A percentile compares a stretch with the other conserved stretches of the same genome.
Evolutionary conservation across 2,329 filamentous ascomycete species (phyloP).

Genomic region (Sporothrix humicola): DNA sequence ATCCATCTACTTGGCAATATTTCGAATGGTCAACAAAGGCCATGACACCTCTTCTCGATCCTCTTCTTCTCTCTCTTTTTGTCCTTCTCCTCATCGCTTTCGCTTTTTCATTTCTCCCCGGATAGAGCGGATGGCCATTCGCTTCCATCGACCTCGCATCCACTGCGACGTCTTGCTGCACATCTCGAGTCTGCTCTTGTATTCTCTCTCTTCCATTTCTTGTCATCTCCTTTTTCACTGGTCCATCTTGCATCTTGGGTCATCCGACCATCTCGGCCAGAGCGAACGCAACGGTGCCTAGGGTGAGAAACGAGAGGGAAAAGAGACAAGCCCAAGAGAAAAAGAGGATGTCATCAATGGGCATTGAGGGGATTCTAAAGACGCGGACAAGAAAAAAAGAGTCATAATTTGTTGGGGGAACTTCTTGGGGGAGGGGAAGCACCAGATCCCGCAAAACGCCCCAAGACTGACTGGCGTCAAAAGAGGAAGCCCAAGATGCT

Average conservation of each 20-base stretch:
- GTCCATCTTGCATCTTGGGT: background rate
- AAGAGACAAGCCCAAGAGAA: background rate
- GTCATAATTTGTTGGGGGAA: slow-evolving; percentile 7
- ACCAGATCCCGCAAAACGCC: background rate
- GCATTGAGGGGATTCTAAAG: background rate
- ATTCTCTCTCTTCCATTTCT: background rate
- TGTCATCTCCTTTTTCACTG: background rate
- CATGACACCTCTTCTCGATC: background rate
- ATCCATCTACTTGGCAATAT: background rate
- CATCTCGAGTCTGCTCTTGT: background rate
- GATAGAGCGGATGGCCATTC: background rate
- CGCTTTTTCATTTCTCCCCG: background rate
- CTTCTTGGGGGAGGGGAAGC: background rate
- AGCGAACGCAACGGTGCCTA: slow-evolving; percentile 23
- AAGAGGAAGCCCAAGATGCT: slow-evolving; percentile 17
- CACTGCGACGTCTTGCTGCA: slow-evolving; percentile 11
- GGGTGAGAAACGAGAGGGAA: background rate
- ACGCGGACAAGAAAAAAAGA: background rate
- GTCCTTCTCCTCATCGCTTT: background rate
- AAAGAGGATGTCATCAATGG: background rate
- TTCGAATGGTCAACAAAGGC: background rate
- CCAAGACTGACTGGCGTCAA: too few relatives aligned
- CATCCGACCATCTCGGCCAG: slow-evolving; percentile 19
- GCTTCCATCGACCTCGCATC: background rate
- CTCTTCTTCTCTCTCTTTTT: background rate